Evolutionary conservation across 2,329 filamentous ascomycete genomes (phyloP), one percentile per base, ranked within the genome.

Genomic region (Colletotrichum aenigma): DNA sequence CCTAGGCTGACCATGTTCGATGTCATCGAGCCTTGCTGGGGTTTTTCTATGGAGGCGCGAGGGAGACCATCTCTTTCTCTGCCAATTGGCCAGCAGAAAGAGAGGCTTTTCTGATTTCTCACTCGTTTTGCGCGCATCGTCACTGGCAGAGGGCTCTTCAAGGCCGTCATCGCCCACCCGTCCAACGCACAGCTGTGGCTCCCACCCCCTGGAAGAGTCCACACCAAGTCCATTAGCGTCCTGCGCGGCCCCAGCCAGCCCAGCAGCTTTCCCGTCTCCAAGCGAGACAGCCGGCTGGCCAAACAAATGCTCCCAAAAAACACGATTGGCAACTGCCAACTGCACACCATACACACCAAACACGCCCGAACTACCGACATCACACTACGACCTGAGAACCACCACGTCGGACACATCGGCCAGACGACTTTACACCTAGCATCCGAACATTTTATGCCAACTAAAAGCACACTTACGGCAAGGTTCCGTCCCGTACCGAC

Each of bases 201-300:
- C 68, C 67, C 48, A 28, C 71, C 61, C 36, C 70, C 28, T 60
- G 52, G 34, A 38, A 18, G 30, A 21, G 38, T 48, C 66, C 60
- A 60, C 68, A 55, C 34, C 24, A 66, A 48, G 21, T n/a, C 21
- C 55, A 61, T n/a, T 75, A 75, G 72, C 48, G 52, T 55, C 28
- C 43, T 48, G 13, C n/a, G 18, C 58, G 21, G 21, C 12, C 38
- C 16, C 32, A 30, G n/a, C 60, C 58, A 13, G 18, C 65, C 30
- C 56, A 32, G 66, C 28, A 58, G 21, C 66, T 74, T 71, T 66
- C 60, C 60, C 71, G 48, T 48, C 67, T 24, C n/a, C 38, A 64
- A 74, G 56, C 71, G 43, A 70, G 66, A 62, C 70, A 73, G 58
- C 64, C 62, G 64, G 64, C 36, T 38, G 21, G 52, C 55, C 64